Conservation (phyloP, 2,329 filamentous ascomycete genomes). For the Colletotrichum eleusines region DNA sequence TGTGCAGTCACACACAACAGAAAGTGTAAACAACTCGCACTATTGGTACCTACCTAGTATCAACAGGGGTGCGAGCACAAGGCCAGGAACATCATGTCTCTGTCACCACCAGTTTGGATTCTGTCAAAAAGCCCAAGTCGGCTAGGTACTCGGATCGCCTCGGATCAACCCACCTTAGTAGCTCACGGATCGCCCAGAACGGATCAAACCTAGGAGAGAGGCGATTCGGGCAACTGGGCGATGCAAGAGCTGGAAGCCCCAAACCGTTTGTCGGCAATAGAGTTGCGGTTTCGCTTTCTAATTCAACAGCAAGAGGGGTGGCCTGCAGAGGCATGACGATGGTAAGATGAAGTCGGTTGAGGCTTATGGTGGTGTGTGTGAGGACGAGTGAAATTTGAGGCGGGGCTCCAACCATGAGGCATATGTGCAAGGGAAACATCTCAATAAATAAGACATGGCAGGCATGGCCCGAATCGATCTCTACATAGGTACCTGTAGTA, state of each 20-base stretch:
- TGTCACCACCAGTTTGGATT: not conserved
- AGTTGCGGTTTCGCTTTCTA: too few species aligned
- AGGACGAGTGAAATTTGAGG: not conserved
- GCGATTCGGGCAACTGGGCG: not conserved
- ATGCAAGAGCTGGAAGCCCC: slow-evolving; percentile 21
- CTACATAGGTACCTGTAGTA: too few species aligned
- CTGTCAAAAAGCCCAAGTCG: not conserved
- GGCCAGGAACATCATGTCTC: not conserved
- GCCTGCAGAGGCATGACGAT: too few species aligned
- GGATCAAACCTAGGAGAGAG: slow-evolving; percentile 16
- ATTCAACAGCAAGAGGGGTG: too few species aligned
- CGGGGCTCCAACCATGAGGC: too few species aligned
- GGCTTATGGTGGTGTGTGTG: slow-evolving; percentile 10
- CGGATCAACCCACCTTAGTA: not conserved
- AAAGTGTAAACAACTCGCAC: not conserved
- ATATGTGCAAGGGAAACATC: not conserved
- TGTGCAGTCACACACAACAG: slow-evolving; percentile 14
- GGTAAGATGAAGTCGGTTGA: too few species aligned
- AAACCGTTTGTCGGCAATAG: slow-evolving; percentile 2
- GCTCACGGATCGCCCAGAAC: slow-evolving; percentile 4
- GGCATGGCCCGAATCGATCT: not conserved
- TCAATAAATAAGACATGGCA: slow-evolving; percentile 10
- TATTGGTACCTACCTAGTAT: not conserved
- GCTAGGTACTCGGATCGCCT: not conserved
- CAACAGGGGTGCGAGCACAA: not conserved